Evolutionary conservation across 2,329 filamentous ascomycete species (phyloP).

Genomic region (Trichoderma asperellum): DNA sequence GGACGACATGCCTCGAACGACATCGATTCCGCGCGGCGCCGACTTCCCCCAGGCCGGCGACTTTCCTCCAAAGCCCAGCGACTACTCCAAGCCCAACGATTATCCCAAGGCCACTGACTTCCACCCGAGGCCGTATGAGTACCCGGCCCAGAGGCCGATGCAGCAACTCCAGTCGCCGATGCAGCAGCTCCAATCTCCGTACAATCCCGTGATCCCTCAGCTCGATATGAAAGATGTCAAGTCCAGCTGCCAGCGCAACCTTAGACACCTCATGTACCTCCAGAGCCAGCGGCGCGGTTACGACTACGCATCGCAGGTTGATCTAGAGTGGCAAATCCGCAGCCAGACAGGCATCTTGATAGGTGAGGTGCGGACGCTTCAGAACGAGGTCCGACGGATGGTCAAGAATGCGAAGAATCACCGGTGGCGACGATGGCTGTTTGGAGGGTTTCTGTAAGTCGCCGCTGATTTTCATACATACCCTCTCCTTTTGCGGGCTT

Average conservation of each 20-base stretch:
- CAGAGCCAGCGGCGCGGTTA: constrained; percentile 39
- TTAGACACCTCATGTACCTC: constrained; percentile 44
- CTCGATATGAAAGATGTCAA: constrained; percentile 38
- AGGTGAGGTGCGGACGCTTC: constrained; percentile 50
- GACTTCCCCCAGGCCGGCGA: constrained; percentile 21
- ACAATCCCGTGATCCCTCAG: constrained; percentile 18
- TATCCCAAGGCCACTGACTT: constrained; percentile 9
- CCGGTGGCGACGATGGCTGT: constrained; percentile 57
- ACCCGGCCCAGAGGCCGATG: constrained; percentile 16
- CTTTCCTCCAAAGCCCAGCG: constrained; percentile 10
- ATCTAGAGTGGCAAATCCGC: constrained; percentile 50
- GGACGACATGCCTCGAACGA: constrained; percentile 28
- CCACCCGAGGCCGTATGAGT: constrained; percentile 23
- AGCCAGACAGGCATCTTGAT: constrained; percentile 49
- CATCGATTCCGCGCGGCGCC: constrained; percentile 25
- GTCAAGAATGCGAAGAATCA: constrained; percentile 51
- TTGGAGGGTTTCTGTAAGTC: constrained; percentile 55
- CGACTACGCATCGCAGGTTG: constrained; percentile 40
- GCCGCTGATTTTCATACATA: neutral
- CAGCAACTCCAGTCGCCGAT: constrained; percentile 22
- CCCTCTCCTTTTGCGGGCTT: neutral
- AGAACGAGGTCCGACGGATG: constrained; percentile 49
- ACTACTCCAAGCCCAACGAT: neutral
- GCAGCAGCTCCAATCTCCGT: constrained; percentile 25
- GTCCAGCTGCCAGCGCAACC: constrained; percentile 42